Evolutionary conservation across 164 flowering plant species (phyloP), one percentile per base, ranked within the genome.

Genomic region (Aristolochia californica): DNA sequence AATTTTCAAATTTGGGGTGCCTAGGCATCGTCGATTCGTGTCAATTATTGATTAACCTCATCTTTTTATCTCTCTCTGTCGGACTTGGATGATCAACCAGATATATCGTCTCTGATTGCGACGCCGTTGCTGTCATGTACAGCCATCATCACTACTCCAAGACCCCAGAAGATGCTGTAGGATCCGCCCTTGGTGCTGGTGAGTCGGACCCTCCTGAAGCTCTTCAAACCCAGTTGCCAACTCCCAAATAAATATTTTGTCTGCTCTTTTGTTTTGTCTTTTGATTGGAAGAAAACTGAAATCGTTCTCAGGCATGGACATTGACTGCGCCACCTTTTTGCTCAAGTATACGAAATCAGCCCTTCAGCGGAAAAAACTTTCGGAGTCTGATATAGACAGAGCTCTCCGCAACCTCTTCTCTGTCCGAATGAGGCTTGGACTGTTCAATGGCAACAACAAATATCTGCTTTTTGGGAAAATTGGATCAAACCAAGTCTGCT

Each of bases 71-170:
- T 7, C 2, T 28, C 30, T 7, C 30, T 28, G 40, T 34, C 40
- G 40, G 40, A 34, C 40, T 4, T 34, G 40, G 40, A 34, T 12
- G 40, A 34, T 40, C 28, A 24, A 66, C 60, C 74, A 91, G 98
- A 82, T 93, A 93, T 72, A 83, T 93, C 22, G 75, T 83, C 12
- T 89, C 99, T 4, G 99, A 93, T 57, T 93, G 97, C 62, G 94
- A 87, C 53, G 91, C 94, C 0, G 97, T 89, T 12, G 66, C 78
- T 10, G 66, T 89, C 63, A 81, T 88, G 49, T 62, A 77, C 54
- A 85, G 80, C 30, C 58, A 30, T 25, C 85, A 87, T 30, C 70
- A 74, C 20, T 89, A 82, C 60, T 81, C 85, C 4, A 82, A 81
- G 60, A 53, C 81, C n/a, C 89, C 91, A 0, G 96, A 87, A 69